Evolutionary conservation across 2,329 filamentous ascomycete species (phyloP), one percentile per base, ranked within the genome.

Genomic region (Neonectria sp.): DNA sequence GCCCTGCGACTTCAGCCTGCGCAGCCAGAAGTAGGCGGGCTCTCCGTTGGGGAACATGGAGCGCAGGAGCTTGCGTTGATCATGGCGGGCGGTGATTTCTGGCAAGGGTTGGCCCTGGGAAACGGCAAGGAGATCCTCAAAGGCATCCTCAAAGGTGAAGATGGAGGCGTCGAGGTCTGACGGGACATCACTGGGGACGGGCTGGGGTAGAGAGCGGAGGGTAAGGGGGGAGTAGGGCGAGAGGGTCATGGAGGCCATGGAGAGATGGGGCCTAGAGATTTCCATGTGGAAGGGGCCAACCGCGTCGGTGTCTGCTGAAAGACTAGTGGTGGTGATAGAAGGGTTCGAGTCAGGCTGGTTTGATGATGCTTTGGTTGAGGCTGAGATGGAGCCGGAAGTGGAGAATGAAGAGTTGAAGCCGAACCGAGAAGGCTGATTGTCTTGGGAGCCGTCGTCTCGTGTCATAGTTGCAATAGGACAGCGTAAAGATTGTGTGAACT

Each of bases 71-170:
- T 74, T 78, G 55, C 80, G 78, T 68, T 82, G 79, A 37, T 80
- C 73, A 60, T 80, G 76, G 51, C 78, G 77, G 2, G 72, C 75
- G 13, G 71, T 69, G 25, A 86, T 82, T 24, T 84, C 79, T 5
- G 81, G 79, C 24, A 89, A 76, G 3, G 78, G 75, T 7, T 80
- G 78, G 4, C 82, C 83, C 15, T 82, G 80, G n/a, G 81, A 82
- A 21, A 83, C 82, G n/a, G 80, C 79, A 13, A 90, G 79, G 17
- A 90, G 82, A 68, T 90, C 88, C 71, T 90, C 87, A 68, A 89
- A 89, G 53, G 88, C 87, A 69, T 89, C 87, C 35, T 85, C 81
- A 69, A 88, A 90, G 9, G 85, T 86, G 72, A 88, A 88, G 37
- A 80, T 72, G 45, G 73, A 75, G 13, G 77, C 53, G 63, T 84